Conservation (phyloP, 2,329 filamentous ascomycete genomes). For the Epichloe coenophiala region DNA sequence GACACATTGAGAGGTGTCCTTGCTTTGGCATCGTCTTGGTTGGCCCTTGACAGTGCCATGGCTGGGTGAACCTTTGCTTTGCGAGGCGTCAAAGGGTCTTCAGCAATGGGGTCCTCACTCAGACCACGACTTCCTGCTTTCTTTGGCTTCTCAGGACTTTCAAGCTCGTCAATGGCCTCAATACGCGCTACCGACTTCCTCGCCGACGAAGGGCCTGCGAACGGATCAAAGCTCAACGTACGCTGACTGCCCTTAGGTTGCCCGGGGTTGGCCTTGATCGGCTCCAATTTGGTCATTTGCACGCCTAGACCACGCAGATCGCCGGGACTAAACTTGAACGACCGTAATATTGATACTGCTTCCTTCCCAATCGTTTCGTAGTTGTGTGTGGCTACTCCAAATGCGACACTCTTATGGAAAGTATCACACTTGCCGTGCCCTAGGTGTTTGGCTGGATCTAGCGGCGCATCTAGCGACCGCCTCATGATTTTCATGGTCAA, state of each 20-base stretch:
- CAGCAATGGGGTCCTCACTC: constrained; percentile 38
- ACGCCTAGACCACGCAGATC: constrained; percentile 88
- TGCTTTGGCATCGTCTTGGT: constrained; percentile 37
- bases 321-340: constrained; percentile 73
- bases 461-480: constrained; percentile 68
- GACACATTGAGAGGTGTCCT: constrained; percentile 61
- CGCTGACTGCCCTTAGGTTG: constrained; percentile 59
- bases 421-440: constrained; percentile 92
- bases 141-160: constrained; percentile 22
- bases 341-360: constrained; percentile 68
- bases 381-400: constrained; percentile 75
- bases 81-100: constrained; percentile 38
- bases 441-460: constrained; percentile 85
- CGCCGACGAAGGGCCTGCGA: constrained; percentile 23
- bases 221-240: constrained; percentile 57
- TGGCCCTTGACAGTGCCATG: constrained; percentile 35
- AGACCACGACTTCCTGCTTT: constrained; percentile 16
- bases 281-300: constrained; percentile 85
- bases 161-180: constrained; percentile 39
- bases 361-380: constrained; percentile 62
- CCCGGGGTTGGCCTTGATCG: constrained; percentile 43
- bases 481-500: constrained; percentile 94
- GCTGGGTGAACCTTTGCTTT: constrained; percentile 42
- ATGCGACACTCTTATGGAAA: constrained; percentile 73
- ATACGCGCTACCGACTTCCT: constrained; percentile 24